Evolutionary conservation across 148 eudicot species (phyloP).

Genomic region (Cornus suecica): DNA sequence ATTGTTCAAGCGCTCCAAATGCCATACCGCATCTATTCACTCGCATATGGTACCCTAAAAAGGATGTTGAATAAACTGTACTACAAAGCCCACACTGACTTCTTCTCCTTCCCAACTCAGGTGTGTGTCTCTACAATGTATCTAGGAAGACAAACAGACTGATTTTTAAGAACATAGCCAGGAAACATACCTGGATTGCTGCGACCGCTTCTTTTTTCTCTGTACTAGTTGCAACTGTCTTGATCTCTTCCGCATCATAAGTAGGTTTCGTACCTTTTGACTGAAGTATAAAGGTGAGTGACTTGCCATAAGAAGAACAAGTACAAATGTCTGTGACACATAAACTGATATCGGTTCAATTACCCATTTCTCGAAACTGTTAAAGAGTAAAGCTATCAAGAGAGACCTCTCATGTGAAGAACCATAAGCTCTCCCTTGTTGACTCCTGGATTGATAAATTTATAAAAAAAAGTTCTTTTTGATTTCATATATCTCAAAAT

Average conservation of each 20-base stretch:
- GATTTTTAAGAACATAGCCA: not conserved
- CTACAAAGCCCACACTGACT: too few relatives aligned
- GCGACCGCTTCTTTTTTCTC: slow-evolving; percentile 2
- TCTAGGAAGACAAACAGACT: not conserved
- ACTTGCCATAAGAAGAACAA: not conserved
- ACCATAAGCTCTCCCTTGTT: too few relatives aligned
- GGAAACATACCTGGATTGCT: slow-evolving; percentile 5
- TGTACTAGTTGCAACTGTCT: not conserved
- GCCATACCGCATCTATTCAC: too few relatives aligned
- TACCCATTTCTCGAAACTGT: not conserved
- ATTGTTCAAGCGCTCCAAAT: too few relatives aligned
- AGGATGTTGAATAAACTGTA: too few relatives aligned
- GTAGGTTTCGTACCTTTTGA: not conserved
- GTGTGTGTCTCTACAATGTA: not conserved
- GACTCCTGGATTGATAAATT: too few relatives aligned
- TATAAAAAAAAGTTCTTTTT: too few relatives aligned
- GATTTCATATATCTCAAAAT: too few relatives aligned
- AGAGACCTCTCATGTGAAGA: too few relatives aligned
- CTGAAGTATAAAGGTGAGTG: not conserved
- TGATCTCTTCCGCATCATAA: slow-evolving; percentile 12
- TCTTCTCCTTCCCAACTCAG: too few relatives aligned
- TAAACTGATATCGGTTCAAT: not conserved
- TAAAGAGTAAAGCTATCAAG: not conserved
- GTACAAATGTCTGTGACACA: too few relatives aligned
- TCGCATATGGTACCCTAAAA: too few relatives aligned